Evolutionary conservation across 768 basidiomycete species (phyloP), one percentile per base, ranked within the genome.

Genomic region (Agrocybe pediades): DNA sequence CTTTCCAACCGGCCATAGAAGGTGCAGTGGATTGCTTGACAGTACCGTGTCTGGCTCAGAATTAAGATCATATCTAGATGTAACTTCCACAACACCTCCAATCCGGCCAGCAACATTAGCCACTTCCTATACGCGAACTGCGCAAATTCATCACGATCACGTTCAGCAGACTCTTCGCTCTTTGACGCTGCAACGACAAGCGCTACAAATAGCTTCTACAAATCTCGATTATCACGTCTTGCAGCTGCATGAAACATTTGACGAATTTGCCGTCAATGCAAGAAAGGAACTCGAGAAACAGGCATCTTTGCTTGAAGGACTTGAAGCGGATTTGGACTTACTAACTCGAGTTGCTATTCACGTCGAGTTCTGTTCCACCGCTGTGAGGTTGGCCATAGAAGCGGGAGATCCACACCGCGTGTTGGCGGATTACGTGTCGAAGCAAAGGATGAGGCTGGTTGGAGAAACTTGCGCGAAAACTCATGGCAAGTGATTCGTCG

Each of bases 371-470:
- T 72, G 92, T 69, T 89, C 87, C 15, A 73, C 79, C 6, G 72
- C 81, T 1, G 82, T 85, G 46, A 76, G 87, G 29, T 85, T 78
- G 59, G 84, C 87, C 2, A 88, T 91, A 41, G 88, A 91, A 53
- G 75, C 80, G 0, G 91, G 89, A 2, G 85, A 85, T 51, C 80
- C 74, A 50, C 80, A 80, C 13, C 76, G 91, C 41, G 88, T 86
- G 9, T 68, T 94, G 36, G 89, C 86, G 9, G 90, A 90, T 65
- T 94, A 92, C 67, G 90, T 94, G 21, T 87, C 87, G 15, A 79
- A 76, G 58, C 81, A 75, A 46, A 90, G 86, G 72, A 94, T 94
- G 91, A 80, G 76, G 61, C 81, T 88, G 64, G 91, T 94, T 1
- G 88, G 84, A 2, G 87, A 87, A 15, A 83, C 80, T 3, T 92